These are phyloP conservation scores for Fusarium sp. DNA, from an alignment of 2,329 filamentous ascomycete species.

Conservation along the genomic window DNA sequence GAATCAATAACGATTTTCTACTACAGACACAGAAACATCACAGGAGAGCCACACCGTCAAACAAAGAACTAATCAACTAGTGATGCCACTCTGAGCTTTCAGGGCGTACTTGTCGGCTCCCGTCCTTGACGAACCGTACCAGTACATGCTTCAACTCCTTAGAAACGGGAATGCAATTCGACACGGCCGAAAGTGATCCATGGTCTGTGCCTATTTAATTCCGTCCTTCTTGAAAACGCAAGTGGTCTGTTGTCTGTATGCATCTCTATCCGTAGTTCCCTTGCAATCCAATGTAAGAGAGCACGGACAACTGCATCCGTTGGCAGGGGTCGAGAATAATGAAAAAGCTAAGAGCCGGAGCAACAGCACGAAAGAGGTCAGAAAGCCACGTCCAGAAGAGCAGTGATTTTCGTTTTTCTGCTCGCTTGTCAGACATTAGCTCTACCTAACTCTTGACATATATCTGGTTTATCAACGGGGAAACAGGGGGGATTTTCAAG, in stretches of 20 bases:
- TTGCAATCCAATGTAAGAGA: constrained; percentile 24
- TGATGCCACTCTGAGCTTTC: constrained; percentile 31
- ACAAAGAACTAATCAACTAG: constrained; percentile 2
- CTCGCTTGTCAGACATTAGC: constrained; percentile 3
- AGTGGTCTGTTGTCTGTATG: constrained; percentile 1
- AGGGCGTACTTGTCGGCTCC: constrained; percentile 3
- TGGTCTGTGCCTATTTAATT: constrained; percentile 32
- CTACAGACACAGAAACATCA: constrained; percentile 2
- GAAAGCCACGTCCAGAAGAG: constrained; percentile 26
- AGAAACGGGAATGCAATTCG: constrained; percentile 2
- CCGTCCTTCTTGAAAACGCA: constrained; percentile 26
- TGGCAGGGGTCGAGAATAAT: constrained; percentile 25
- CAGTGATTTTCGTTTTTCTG: constrained; percentile 21
- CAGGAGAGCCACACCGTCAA: constrained; percentile 21
- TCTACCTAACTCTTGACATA: neutral
- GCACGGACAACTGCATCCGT: constrained; percentile 29
- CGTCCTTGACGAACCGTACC: neutral
- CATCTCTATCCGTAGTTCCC: constrained; percentile 20
- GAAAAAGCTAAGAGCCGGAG: constrained; percentile 3
- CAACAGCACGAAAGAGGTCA: constrained; percentile 20
- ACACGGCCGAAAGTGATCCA: constrained; percentile 6
- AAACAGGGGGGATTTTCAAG: constrained; percentile 1
- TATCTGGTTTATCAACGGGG: constrained; percentile 10
- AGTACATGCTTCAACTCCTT: constrained; percentile 9
- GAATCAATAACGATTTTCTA: constrained; percentile 7